Evolutionary conservation across 2,329 filamentous ascomycete genomes (phyloP).

Genomic region (Colletotrichum paranaense): DNA sequence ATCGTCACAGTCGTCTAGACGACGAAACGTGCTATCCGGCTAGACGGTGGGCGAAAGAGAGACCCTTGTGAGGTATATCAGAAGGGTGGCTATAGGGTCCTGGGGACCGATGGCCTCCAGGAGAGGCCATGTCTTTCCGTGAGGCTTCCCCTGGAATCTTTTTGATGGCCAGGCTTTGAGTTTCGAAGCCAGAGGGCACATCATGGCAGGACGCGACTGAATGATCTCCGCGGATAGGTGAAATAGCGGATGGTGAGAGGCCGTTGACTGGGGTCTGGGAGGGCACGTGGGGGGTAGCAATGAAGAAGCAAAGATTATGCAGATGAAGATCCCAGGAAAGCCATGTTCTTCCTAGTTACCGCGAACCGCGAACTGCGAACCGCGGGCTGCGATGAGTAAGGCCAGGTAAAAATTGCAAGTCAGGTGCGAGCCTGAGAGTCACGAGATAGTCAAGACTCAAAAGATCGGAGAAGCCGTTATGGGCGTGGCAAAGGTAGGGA

Average conservation of each 20-base stretch:
- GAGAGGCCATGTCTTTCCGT: constrained; percentile 3
- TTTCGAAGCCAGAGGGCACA: background rate
- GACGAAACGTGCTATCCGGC: constrained; percentile 8
- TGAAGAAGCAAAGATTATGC: background rate
- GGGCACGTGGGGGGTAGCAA: background rate
- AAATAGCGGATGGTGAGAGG: background rate
- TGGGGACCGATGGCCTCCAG: background rate
- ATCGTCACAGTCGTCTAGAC: background rate
- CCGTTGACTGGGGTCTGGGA: background rate
- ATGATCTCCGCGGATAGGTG: constrained; percentile 15
- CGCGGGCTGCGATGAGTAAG: background rate
- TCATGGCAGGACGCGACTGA: background rate
- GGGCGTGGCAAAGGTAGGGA: too few species aligned
- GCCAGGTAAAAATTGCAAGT: background rate
- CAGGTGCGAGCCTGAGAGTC: background rate
- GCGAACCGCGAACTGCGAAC: background rate
- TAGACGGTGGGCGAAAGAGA: constrained; percentile 11
- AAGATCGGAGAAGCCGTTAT: background rate
- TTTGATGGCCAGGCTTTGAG: background rate
- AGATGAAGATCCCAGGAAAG: background rate
- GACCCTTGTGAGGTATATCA: constrained; percentile 6
- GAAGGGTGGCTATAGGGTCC: constrained; percentile 7
- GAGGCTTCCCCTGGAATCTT: background rate
- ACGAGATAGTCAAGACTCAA: background rate
- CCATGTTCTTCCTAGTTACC: background rate